Percentiles rank a stretch among this genome's conserved stretches.
These are phyloP conservation scores for Dichotomopilus funicola DNA, from an alignment of 2,329 filamentous ascomycete genomes.

Conservation along the genomic window DNA sequence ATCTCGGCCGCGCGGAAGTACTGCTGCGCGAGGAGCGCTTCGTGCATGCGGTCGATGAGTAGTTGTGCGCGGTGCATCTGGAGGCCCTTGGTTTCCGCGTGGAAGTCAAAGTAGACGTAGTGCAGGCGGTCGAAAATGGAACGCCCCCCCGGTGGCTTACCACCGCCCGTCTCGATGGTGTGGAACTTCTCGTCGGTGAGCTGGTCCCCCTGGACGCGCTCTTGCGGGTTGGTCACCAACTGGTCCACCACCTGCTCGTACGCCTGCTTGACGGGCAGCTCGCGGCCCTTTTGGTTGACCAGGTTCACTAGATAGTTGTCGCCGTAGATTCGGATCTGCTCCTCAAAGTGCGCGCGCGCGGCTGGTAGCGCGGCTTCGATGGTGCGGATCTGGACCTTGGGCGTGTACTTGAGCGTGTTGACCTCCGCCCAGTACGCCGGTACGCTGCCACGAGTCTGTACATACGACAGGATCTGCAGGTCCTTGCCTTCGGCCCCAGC, in stretches of 20 bases:
- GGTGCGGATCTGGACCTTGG: slow-evolving; percentile 79
- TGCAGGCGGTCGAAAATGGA: slow-evolving; percentile 72
- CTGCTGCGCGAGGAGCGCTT: slow-evolving; percentile 68
- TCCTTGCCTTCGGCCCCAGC: slow-evolving; percentile 62
- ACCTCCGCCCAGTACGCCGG: slow-evolving; percentile 95
- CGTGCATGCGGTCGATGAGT: slow-evolving; percentile 73
- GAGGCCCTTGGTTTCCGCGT: slow-evolving; percentile 93
- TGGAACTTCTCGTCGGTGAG: slow-evolving; percentile 76
- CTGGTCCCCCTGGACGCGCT: slow-evolving; percentile 58
- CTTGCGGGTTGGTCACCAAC: slow-evolving; percentile 62
- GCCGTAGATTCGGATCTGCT: slow-evolving; percentile 89
- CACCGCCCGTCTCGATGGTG: slow-evolving; percentile 59
- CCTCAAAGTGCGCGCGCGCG: slow-evolving; percentile 79
- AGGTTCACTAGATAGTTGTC: slow-evolving; percentile 97
- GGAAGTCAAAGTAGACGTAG: slow-evolving; percentile 98
- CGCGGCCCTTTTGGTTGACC: slow-evolving; percentile 92
- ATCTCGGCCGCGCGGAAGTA: slow-evolving; percentile 92
- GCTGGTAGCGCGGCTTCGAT: slow-evolving; percentile 74
- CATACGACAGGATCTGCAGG: slow-evolving; percentile 85
- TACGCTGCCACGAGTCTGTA: slow-evolving; percentile 93
- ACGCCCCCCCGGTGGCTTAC: slow-evolving; percentile 32
- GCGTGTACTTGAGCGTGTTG: slow-evolving; percentile 86
- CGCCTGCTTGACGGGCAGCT: slow-evolving; percentile 81
- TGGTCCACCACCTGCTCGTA: slow-evolving; percentile 85
- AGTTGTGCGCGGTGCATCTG: slow-evolving; percentile 88